Base-by-base conservation (phyloP, 768 basidiomycete genomes). In the Phaffia tasmanica region DNA sequence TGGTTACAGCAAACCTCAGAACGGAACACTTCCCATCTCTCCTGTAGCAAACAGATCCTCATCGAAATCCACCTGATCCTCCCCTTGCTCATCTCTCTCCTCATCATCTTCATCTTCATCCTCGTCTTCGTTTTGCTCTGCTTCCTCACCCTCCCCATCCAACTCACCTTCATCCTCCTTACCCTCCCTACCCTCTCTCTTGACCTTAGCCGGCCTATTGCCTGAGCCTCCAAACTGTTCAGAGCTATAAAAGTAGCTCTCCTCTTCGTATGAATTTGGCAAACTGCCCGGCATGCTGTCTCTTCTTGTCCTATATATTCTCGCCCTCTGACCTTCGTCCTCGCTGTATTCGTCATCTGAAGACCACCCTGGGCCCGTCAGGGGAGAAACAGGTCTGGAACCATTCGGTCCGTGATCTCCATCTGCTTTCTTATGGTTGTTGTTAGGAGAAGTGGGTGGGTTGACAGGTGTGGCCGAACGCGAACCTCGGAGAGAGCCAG, bases 1-100 rank as follows among this genome's bases (percentile, higher is more conserved):
- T 19, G 29, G 5, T 6, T 19, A 27, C 23, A 25, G 9, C 16
- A 23, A 62, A 16, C 16, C 19, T 53, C 42, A 63, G 23, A 63
- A 77, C 4, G 77, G 76, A 1, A 78, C 78, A 69, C 76, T 76
- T 48, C 83, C 83, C 87, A 88, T 89, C 79, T 91, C 88, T 14
- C 84, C 88, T 32, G 85, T 83, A 46, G 86, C 87, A 65, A 87
- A 76, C 69, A 90, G 75, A 74, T 88, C 87, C 72, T 89, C 87
- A 70, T 89, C 86, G 68, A 88, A 85, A 18, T 83, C 84, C 65
- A 84, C 84, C 32, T 68, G 70, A 70, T 87, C 86, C 27, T 81
- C 85, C 63, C 82, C 83, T 62, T 85, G 84, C 0, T 67, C 71
- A 16, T 71, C 72, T 1, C 70, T 70, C 60, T 82, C 82, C 29